Evolutionary conservation across 768 basidiomycete species (phyloP).

Genomic region (Amanita inopinata): DNA sequence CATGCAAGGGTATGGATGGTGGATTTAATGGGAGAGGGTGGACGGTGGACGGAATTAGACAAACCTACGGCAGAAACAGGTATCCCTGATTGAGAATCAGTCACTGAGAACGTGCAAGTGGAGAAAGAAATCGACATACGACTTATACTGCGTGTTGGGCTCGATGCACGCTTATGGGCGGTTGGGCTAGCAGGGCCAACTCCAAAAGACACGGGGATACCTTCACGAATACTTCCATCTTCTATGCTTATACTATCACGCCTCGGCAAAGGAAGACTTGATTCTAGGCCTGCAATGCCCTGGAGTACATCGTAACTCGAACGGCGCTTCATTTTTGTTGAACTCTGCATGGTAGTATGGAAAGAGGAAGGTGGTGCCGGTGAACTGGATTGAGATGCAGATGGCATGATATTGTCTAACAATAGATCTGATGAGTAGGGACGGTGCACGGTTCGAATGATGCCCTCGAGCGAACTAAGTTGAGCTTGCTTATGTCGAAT

Average conservation of each 20-base stretch:
- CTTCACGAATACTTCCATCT: constrained; percentile 60
- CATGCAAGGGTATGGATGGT: constrained; percentile 14
- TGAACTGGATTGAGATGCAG: constrained; percentile 15
- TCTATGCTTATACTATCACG: constrained; percentile 34
- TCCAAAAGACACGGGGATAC: constrained; percentile 54
- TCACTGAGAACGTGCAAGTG: constrained; percentile 9
- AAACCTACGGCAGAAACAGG: constrained; percentile 70
- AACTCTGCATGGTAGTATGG: constrained; percentile 19
- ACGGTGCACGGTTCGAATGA: constrained; percentile 58
- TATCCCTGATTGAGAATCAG: constrained; percentile 41
- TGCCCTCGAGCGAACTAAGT: constrained; percentile 57
- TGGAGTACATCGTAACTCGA: constrained; percentile 67
- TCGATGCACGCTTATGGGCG: constrained; percentile 44
- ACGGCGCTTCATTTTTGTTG: constrained; percentile 46
- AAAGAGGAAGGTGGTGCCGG: constrained; percentile 27
- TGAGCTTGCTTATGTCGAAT: constrained; percentile 83
- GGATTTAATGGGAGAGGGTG: constrained; percentile 15
- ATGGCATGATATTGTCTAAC: constrained; percentile 12
- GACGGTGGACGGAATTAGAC: constrained; percentile 22
- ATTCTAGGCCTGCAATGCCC: constrained; percentile 67
- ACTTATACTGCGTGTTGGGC: constrained; percentile 72
- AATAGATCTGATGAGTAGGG: constrained; percentile 35
- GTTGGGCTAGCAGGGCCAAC: constrained; percentile 27
- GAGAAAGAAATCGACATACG: constrained; percentile 39
- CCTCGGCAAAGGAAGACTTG: constrained; percentile 59